These are phyloP conservation scores for Agaricales sp. DNA, from an alignment of 1,284 basidiomycete species.

Conservation along the genomic window DNA sequence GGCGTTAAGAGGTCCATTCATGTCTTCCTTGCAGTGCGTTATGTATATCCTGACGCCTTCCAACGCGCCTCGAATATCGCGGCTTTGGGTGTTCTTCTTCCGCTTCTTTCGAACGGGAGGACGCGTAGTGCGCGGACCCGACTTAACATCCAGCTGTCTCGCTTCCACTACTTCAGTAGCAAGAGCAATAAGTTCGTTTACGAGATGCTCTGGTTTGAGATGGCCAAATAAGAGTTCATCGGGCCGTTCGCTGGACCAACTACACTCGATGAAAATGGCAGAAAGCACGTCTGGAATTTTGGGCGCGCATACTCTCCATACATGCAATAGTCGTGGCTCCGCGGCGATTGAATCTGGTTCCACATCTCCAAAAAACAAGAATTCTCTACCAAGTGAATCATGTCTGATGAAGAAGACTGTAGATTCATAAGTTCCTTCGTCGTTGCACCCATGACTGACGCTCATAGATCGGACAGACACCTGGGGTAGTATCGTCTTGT, in stretches of 20 bases:
- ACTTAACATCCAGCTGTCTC: slow-evolving; percentile 18
- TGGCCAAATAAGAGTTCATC: slow-evolving; percentile 65
- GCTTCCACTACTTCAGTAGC: slow-evolving; percentile 52
- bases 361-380: slow-evolving; percentile 81
- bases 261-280: slow-evolving; percentile 78
- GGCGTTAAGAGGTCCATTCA: slow-evolving; percentile 32
- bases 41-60: slow-evolving; percentile 55
- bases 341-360: slow-evolving; percentile 63
- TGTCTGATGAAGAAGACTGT: slow-evolving; percentile 71
- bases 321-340: slow-evolving; percentile 42
- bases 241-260: slow-evolving; percentile 57
- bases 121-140: slow-evolving; percentile 10
- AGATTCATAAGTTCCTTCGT: slow-evolving; percentile 46
- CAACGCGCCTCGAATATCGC: slow-evolving; percentile 41
- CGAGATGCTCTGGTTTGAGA: slow-evolving; percentile 62
- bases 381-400: slow-evolving; percentile 42
- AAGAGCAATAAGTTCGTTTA: slow-evolving; percentile 51
- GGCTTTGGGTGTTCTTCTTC: slow-evolving; percentile 24
- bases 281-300: slow-evolving; percentile 54
- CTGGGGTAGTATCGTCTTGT: slow-evolving; percentile 37
- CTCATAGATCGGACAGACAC: slow-evolving; percentile 60
- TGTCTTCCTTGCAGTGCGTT: slow-evolving; percentile 74
- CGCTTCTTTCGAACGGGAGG: slow-evolving; percentile 38
- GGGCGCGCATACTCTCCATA: slow-evolving; percentile 66
- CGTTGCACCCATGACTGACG: slow-evolving; percentile 59